Evolutionary conservation across 345 rosid genomes (phyloP).

Genomic region (Lepidium aucheri): DNA sequence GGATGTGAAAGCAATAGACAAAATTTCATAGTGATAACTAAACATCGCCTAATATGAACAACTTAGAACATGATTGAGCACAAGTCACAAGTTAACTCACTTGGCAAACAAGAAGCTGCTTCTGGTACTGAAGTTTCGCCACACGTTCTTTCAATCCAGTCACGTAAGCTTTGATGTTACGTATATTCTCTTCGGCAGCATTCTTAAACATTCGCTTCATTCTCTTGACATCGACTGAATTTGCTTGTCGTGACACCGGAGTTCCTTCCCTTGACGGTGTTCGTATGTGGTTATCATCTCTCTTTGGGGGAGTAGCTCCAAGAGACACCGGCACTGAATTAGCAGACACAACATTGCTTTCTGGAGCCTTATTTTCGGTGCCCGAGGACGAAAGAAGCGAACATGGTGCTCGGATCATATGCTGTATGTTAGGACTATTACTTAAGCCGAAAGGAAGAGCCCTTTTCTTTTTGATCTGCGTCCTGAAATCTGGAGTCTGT

Average conservation of each 20-base stretch:
- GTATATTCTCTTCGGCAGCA: constrained; percentile 92
- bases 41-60: not conserved
- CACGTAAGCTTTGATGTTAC: constrained; percentile 75
- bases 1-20: not conserved
- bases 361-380: constrained; percentile 74
- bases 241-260: constrained; percentile 41
- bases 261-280: constrained; percentile 61
- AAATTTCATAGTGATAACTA: not conserved
- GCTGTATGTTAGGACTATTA: constrained; percentile 71
- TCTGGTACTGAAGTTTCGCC: constrained; percentile 93
- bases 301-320: constrained; percentile 38
- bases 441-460: constrained; percentile 60
- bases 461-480: constrained; percentile 62
- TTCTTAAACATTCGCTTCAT: constrained; percentile 89
- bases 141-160: constrained; percentile 89
- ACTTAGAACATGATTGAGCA: not conserved
- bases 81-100: constrained; percentile 31
- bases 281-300: constrained; percentile 16
- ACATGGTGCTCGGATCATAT: constrained; percentile 71
- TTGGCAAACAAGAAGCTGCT: constrained; percentile 97
- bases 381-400: constrained; percentile 70
- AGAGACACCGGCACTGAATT: constrained; percentile 19
- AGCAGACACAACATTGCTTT: constrained; percentile 29
- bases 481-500: constrained; percentile 42
- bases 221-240: constrained; percentile 83